phyloP scores from a whole-genome alignment of 805 yeast genomes.

The Phaffomyces antillensis region DNA sequence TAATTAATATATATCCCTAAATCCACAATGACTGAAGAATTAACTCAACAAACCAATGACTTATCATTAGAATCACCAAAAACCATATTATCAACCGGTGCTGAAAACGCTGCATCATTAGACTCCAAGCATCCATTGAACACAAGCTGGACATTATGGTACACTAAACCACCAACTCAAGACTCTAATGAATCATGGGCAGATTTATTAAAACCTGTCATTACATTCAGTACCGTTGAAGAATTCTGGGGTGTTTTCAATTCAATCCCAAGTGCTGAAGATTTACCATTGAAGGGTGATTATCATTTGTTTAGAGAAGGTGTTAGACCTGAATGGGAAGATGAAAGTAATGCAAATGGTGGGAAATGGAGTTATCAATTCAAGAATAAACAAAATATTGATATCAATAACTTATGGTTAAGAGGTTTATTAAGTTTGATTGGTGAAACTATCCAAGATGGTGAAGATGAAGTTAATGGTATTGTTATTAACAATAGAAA shows the following conservation, averaged over 20 bases:
- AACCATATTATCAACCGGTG: conserved; percentile 16
- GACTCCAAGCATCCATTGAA: conserved; percentile 71
- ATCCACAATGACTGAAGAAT: conserved; percentile 21
- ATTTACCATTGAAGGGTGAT: conserved; percentile 86
- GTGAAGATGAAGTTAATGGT: conserved; percentile 83
- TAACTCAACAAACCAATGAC: conserved; percentile 21
- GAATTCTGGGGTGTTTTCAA: conserved; percentile 98
- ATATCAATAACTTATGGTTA: conserved; percentile 88
- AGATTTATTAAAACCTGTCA: conserved; percentile 86
- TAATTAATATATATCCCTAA: not conserved
- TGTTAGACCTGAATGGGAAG: conserved; percentile 98
- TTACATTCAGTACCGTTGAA: conserved; percentile 89
- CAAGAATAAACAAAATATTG: conserved; percentile 48
- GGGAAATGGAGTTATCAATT: conserved; percentile 90
- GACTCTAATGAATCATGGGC: conserved; percentile 79
- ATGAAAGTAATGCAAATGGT: conserved; percentile 75
- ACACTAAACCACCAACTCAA: conserved; percentile 78
- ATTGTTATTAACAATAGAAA: conserved; percentile 85
- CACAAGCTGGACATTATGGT: conserved; percentile 94
- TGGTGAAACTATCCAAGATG: conserved; percentile 88
- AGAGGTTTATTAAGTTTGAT: conserved; percentile 81
- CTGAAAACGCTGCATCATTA: conserved; percentile 20
- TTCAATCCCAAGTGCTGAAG: conserved; percentile 86
- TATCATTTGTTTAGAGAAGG: conserved; percentile 93
- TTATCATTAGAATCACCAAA: conserved; percentile 12